These are phyloP conservation scores for Corymbia maculata DNA, from an alignment of 345 rosid species.

Conservation along the genomic window DNA sequence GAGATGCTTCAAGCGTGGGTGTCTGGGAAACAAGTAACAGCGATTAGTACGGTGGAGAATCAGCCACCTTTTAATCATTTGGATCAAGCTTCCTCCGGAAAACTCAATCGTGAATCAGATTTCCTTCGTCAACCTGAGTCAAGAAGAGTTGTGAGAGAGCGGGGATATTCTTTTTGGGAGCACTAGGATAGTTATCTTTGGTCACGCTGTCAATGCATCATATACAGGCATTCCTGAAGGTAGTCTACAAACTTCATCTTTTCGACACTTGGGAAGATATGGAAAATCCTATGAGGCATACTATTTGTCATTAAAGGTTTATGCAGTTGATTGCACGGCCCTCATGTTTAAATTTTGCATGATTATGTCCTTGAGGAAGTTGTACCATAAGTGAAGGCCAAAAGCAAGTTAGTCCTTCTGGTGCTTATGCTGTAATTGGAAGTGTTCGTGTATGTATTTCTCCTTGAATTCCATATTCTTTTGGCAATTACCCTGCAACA, in stretches of 20 bases:
- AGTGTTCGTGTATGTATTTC: neutral
- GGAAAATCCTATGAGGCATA: neutral
- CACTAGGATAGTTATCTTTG: conserved; percentile 1
- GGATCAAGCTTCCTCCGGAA: conserved; percentile 12
- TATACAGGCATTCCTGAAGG: neutral
- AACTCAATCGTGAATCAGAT: conserved; percentile 18
- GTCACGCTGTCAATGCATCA: neutral
- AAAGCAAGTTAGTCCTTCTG: neutral
- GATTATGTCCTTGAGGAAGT: neutral
- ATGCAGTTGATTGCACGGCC: neutral
- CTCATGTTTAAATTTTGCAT: neutral
- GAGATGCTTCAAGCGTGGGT: conserved; percentile 57
- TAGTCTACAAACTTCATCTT: neutral
- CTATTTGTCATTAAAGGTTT: neutral
- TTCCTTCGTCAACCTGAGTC: conserved; percentile 56
- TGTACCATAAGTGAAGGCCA: neutral
- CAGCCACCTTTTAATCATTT: conserved; percentile 2
- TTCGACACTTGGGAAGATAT: neutral
- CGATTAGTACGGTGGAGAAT: conserved; percentile 10
- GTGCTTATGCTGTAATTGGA: neutral
- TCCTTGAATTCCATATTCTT: neutral
- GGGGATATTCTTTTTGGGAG: conserved; percentile 62
- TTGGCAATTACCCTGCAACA: neutral
- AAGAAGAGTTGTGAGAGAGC: conserved; percentile 54
- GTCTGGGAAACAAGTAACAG: conserved; percentile 47